Conservation (phyloP, 2,329 filamentous ascomycete species). For the Talaromyces sp. region DNA sequence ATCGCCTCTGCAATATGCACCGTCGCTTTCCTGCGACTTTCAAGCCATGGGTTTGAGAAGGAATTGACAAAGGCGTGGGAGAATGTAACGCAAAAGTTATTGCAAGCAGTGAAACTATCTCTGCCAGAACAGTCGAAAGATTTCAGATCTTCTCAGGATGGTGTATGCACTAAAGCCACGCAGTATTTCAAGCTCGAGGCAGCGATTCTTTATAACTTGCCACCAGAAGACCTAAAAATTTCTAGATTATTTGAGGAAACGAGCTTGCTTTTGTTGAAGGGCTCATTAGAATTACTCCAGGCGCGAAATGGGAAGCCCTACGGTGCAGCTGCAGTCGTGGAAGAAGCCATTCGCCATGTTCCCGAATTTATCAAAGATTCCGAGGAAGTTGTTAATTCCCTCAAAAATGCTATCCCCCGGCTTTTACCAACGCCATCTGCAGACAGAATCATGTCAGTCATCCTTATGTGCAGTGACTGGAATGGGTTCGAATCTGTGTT, state of each 20-base stretch:
- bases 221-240: constrained; percentile 24
- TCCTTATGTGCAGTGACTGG: constrained; percentile 55
- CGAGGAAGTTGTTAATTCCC: constrained; percentile 49
- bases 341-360: constrained; percentile 49
- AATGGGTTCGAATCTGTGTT: constrained; percentile 40
- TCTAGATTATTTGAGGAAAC: constrained; percentile 36
- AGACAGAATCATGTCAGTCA: constrained; percentile 61
- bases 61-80: constrained; percentile 61
- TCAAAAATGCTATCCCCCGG: constrained; percentile 54
- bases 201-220: constrained; percentile 33
- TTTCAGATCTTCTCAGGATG: constrained; percentile 67
- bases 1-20: constrained; percentile 48
- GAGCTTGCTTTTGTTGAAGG: constrained; percentile 41
- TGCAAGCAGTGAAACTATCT: constrained; percentile 67
- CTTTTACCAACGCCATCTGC: constrained; percentile 68
- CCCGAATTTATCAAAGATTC: constrained; percentile 41
- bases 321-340: constrained; percentile 59
- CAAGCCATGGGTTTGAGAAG: constrained; percentile 42
- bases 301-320: constrained; percentile 63
- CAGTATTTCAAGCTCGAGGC: constrained; percentile 63
- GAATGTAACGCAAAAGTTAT: constrained; percentile 58
- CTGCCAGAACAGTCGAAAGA: constrained; percentile 79
- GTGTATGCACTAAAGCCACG: constrained; percentile 62
- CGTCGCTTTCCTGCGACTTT: constrained; percentile 38
- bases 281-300: constrained; percentile 50